Base-by-base conservation (phyloP, 73 alveolate species). In the Halteria grandinella region DNA sequence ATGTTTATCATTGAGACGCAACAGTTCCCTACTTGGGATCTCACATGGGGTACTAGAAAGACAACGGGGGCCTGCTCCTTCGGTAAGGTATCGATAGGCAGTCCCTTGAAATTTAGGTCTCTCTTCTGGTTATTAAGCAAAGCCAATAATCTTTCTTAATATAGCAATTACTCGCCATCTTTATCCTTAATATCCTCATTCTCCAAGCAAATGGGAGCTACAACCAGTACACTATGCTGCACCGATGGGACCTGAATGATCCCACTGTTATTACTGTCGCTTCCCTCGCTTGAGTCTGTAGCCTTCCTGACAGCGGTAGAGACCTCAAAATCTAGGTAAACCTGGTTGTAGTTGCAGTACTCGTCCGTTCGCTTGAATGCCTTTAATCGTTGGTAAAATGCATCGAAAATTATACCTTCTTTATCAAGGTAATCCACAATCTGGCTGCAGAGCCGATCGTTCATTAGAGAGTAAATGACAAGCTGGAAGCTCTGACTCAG, bases 321-420 rank as follows among this genome's bases (percentile, higher is more conserved):
- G 4, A 43, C 5, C 3, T 75, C 87, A 51, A 75, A 75, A 33
- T 75, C 87, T 17, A 55, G 1, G 32, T 47, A 75, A 17, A 75
- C 27, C 44, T 75, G 33, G 14, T 51, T 57, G 32, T 59, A 75
- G 28, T 59, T 34, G 34, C 33, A 40, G 58, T 37, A 59, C n/a
- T 36, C 66, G 18, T 40, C 70, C 15, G 7, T 11, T 28, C 15
- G 25, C 15, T 71, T 21, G 14, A 41, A 23, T 20, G 47, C 52
- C 37, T 44, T 75, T 14, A 48, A 43, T 31, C 53, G 21, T 21
- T 70, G 39, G 55, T 75, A 75, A 0, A 75, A 23, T 0, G 52
- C 87, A 45, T 75, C 87, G 59, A 41, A 59, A 1, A 41, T 1
- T 1, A 75, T 44, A 8, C 73, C 79, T 24, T 58, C 62, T 52